Evolutionary conservation across 208 protist genomes (phyloP), one percentile per base, ranked within the genome.

Genomic region (Trypanosoma platydactyli): DNA sequence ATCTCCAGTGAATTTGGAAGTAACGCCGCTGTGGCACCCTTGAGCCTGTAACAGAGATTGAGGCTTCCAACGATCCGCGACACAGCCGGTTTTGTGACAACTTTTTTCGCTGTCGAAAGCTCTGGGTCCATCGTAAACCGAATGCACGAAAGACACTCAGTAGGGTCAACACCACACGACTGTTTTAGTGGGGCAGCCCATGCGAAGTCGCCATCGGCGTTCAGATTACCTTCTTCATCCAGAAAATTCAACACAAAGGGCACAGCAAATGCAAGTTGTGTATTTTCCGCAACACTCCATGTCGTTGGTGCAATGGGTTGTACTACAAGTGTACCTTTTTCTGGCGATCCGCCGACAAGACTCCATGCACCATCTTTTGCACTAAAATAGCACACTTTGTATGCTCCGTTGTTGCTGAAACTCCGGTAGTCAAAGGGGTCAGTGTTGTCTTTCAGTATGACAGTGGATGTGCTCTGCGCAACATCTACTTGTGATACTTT

Each of bases 361-460:
- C 68, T 68, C 91, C 91, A 96, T 49, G 55, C 58, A 25, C 40
- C 51, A 68, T 92, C 88, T 44, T 44, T 48, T 3, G 75, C 68
- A 71, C 78, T 94, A 73, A 83, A 92, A 73, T 96, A 96, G 76
- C 91, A 96, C 49, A 92, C 84, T 5, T 75, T 76, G 65, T 83
- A 93, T 29, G 15, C 44, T 16, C 87, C 87, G 5, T 67, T 70
- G 1, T 49, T 33, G 64, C 79, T 83, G 80, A 96, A 96, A 74
- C 86, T 94, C 64, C 86, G 82, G 66, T 93, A 94, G 29, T 48
- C 27, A n/a, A 90, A 64, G 1, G 69, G 13, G 65, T 94, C 91
- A 11, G 84, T 92, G 49, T 44, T 72, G 65, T 95, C 90, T 25
- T 72, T 57, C 22, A 88, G 77, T 11, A 76, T 88, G 24, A 88